Conservation (phyloP, 179 eudicot genomes). For the Nepenthes alata region DNA sequence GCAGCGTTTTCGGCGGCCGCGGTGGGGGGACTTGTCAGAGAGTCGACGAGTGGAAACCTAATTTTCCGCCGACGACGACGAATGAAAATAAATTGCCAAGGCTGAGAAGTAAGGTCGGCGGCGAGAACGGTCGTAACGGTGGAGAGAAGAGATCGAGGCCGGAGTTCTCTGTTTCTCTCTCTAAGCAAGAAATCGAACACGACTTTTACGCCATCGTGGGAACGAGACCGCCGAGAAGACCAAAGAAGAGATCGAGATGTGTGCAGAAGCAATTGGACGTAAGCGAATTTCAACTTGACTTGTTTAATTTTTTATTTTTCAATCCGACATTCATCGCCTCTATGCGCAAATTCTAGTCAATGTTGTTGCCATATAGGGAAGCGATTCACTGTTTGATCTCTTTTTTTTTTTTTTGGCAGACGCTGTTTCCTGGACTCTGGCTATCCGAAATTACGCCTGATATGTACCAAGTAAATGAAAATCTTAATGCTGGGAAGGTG, state of each 20-base stretch:
- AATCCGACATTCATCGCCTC: neutral
- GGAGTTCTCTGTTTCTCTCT: constrained; percentile 39
- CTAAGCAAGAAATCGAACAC: constrained; percentile 43
- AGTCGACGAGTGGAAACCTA: constrained; percentile 16
- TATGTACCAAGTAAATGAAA: constrained; percentile 48
- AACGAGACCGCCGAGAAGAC: constrained; percentile 37
- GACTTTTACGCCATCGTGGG: constrained; percentile 52
- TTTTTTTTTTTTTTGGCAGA: constrained; percentile 19
- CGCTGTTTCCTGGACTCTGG: constrained; percentile 40
- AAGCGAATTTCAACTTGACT: constrained; percentile 10
- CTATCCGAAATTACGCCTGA: constrained; percentile 48
- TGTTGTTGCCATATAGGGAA: neutral
- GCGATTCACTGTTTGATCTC: constrained; percentile 9
- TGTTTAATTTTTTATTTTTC: neutral
- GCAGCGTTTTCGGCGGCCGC: neutral
- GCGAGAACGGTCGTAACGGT: neutral
- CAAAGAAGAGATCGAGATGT: constrained; percentile 43
- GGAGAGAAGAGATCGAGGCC: constrained; percentile 24
- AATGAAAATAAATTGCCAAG: constrained; percentile 16
- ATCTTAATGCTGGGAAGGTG: constrained; percentile 26
- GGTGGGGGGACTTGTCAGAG: constrained; percentile 12
- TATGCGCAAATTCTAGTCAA: neutral
- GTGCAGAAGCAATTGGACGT: constrained; percentile 60
- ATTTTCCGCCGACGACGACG: constrained; percentile 18
- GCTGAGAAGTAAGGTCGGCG: constrained; percentile 8